Evolutionary conservation across 1,139 yeast genomes (phyloP).

Genomic region (Blastobotrys apis): DNA sequence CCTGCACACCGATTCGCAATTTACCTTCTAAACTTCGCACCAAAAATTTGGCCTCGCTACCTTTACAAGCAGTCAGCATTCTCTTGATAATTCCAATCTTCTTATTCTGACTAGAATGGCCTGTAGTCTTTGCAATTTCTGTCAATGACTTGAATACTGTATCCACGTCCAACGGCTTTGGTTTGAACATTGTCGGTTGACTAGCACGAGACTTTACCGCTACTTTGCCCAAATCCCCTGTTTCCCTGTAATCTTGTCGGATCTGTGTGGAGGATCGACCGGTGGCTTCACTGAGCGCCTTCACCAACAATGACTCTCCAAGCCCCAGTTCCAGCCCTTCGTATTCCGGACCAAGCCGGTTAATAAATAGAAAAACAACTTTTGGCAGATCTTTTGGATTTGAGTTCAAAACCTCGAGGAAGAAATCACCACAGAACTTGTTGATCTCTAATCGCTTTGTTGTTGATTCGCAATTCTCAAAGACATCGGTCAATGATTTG

Average conservation of each 20-base stretch:
- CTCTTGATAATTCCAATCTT: slow-evolving; percentile 76
- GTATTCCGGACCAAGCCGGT: slow-evolving; percentile 90
- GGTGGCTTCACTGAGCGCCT: slow-evolving; percentile 86
- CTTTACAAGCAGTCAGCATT: slow-evolving; percentile 80
- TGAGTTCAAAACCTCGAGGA: slow-evolving; percentile 54
- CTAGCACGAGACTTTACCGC: slow-evolving; percentile 80
- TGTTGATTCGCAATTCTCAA: slow-evolving; percentile 72
- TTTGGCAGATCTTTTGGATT: slow-evolving; percentile 59
- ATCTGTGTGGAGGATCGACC: slow-evolving; percentile 73
- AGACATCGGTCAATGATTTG: slow-evolving; percentile 58
- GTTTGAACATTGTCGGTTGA: slow-evolving; percentile 92
- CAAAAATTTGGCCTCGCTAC: slow-evolving; percentile 85
- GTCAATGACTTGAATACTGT: slow-evolving; percentile 70
- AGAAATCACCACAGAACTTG: slow-evolving; percentile 67
- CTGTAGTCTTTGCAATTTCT: slow-evolving; percentile 72
- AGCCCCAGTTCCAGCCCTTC: slow-evolving; percentile 89
- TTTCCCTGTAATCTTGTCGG: slow-evolving; percentile 66
- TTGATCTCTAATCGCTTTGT: slow-evolving; percentile 79
- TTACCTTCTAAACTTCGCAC: slow-evolving; percentile 91
- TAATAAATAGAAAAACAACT: slow-evolving; percentile 78
- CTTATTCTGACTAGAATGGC: slow-evolving; percentile 76
- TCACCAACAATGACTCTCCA: slow-evolving; percentile 83
- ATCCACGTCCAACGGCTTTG: slow-evolving; percentile 69
- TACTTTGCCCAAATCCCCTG: slow-evolving; percentile 88
- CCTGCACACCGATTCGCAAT: slow-evolving; percentile 88